Evolutionary conservation across 495 filamentous ascomycete genomes (phyloP).

Genomic region (Amniculicola lignicola): DNA sequence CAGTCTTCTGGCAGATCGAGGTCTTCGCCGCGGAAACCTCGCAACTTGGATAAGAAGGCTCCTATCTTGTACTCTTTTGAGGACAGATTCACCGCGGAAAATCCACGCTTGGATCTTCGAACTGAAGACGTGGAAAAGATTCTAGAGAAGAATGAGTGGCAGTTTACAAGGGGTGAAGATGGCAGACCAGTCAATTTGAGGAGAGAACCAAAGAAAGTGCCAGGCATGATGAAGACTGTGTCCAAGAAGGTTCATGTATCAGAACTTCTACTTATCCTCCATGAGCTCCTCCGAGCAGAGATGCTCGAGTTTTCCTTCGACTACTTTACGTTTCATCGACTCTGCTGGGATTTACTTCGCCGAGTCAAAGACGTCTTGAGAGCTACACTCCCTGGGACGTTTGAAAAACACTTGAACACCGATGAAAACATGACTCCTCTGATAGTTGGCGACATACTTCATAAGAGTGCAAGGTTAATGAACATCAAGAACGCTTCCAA

Average conservation of each 20-base stretch:
- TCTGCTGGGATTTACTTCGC: background rate
- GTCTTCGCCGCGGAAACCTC: background rate
- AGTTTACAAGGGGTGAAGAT: background rate
- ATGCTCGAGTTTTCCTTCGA: background rate
- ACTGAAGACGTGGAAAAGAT: background rate
- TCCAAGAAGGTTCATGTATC: background rate
- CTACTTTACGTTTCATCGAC: background rate
- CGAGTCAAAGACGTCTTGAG: background rate
- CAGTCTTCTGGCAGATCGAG: background rate
- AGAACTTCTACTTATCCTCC: background rate
- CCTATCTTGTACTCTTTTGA: background rate
- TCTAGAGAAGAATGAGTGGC: background rate
- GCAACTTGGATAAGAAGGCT: background rate
- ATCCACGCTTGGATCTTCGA: background rate
- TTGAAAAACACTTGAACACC: no score
- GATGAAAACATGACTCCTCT: no score
- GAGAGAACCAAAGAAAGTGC: background rate
- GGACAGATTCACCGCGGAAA: background rate
- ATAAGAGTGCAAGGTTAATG: no score
- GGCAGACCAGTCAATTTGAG: background rate
- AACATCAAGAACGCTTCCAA: no score
- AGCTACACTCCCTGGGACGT: no score
- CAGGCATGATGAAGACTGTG: background rate
- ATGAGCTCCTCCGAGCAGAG: background rate
- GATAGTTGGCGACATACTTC: no score